Evolutionary conservation across 192 early-diverging fungal species (phyloP).

Genomic region (Coemansia biformis): DNA sequence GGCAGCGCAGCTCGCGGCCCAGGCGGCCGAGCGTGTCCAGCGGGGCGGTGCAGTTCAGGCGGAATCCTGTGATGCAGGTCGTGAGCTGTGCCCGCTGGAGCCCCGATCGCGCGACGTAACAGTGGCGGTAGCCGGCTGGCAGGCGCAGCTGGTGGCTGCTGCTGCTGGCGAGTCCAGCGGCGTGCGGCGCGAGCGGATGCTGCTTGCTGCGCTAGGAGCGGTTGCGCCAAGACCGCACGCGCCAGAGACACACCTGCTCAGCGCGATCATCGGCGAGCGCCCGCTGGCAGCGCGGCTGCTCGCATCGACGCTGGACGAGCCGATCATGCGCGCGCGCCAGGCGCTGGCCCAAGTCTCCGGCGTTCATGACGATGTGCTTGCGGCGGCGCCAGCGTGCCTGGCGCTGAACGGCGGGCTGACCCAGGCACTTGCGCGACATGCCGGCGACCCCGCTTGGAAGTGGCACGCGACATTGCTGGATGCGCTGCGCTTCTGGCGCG

Average conservation of each 20-base stretch:
- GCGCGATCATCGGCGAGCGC: slow-evolving; percentile 1
- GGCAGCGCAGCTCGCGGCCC: slow-evolving; percentile 30
- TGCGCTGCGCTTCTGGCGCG: slow-evolving; percentile 26
- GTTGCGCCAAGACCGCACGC: slow-evolving; percentile 6
- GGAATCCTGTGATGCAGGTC: too few relatives aligned
- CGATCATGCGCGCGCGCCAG: slow-evolving; percentile 13
- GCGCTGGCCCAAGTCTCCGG: slow-evolving; percentile 10
- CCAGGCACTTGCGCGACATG: slow-evolving; percentile 10
- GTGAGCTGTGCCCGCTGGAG: slow-evolving; percentile 1
- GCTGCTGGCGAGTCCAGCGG: background rate
- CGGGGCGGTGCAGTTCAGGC: slow-evolving; percentile 16
- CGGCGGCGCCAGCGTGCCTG: slow-evolving; percentile 8
- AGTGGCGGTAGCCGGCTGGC: slow-evolving; percentile 22
- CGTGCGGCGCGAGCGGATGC: slow-evolving; percentile 12
- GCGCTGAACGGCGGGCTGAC: slow-evolving; percentile 19
- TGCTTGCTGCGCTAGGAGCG: slow-evolving; percentile 26
- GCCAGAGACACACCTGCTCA: slow-evolving; percentile 1
- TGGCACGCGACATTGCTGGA: slow-evolving; percentile 32
- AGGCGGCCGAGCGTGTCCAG: slow-evolving; percentile 34
- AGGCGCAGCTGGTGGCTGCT: slow-evolving; percentile 10
- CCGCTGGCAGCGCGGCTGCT: background rate
- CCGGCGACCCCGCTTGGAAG: slow-evolving; percentile 1
- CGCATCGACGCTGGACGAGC: slow-evolving; percentile 1
- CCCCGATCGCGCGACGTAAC: slow-evolving; percentile 13
- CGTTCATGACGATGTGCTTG: background rate